phyloP scores from a whole-genome alignment of 1,284 basidiomycete species.

The Fistulinella staudtii region DNA sequence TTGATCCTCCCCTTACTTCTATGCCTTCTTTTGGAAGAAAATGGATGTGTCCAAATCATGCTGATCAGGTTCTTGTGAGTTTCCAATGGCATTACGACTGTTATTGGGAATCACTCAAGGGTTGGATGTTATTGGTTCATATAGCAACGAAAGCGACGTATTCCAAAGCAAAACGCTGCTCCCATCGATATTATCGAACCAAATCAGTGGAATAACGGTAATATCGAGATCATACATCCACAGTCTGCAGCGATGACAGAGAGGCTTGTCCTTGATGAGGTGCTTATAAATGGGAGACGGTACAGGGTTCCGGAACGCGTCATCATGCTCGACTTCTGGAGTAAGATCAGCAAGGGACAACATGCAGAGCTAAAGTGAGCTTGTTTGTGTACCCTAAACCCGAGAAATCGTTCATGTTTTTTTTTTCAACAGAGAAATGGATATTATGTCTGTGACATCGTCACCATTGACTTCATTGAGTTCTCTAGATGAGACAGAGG shows the following conservation, averaged over 20 bases:
- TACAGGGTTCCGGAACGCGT: conserved; percentile 94
- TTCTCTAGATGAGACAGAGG: conserved; percentile 60
- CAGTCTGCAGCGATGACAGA: conserved; percentile 44
- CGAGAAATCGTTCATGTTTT: background rate
- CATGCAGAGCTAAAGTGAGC: conserved; percentile 42
- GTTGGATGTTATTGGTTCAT: conserved; percentile 5
- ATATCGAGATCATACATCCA: conserved; percentile 81
- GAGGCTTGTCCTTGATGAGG: conserved; percentile 65
- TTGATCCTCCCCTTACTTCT: conserved; percentile 83
- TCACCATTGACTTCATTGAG: conserved; percentile 74
- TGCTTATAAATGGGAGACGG: conserved; percentile 77
- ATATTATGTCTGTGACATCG: conserved; percentile 48
- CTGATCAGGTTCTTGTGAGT: conserved; percentile 73
- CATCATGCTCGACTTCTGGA: conserved; percentile 95
- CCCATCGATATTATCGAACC: conserved; percentile 69
- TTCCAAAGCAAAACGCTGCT: conserved; percentile 64
- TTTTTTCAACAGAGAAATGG: conserved; percentile 35
- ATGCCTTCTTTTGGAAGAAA: conserved; percentile 88
- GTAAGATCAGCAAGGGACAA: conserved; percentile 59
- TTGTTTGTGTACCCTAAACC: background rate
- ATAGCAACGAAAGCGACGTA: conserved; percentile 71
- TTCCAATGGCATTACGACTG: conserved; percentile 5
- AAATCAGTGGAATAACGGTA: conserved; percentile 84
- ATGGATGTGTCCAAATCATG: conserved; percentile 99
- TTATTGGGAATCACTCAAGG: conserved; percentile 7